Conservation (phyloP, 2,329 filamentous ascomycete species). For the Arthrobotrys sinensis region DNA sequence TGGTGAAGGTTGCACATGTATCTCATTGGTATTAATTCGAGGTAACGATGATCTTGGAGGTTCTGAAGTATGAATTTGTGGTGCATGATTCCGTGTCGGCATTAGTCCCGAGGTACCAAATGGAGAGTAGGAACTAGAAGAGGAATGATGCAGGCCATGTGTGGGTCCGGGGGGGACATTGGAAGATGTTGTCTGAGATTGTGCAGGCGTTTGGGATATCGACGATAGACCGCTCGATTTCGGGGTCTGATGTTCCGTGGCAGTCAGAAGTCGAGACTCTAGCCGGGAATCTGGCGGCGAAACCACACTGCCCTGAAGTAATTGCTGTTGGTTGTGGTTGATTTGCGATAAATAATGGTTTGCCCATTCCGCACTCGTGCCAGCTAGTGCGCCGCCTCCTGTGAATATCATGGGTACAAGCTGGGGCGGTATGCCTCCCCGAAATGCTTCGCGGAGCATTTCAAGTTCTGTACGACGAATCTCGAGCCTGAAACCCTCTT, state of each 20-base stretch:
- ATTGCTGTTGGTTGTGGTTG: constrained; percentile 68
- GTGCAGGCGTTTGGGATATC: constrained; percentile 67
- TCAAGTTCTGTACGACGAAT: constrained; percentile 72
- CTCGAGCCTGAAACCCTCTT: constrained; percentile 71
- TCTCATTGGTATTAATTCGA: constrained; percentile 72
- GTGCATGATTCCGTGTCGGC: constrained; percentile 66
- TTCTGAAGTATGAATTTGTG: constrained; percentile 62
- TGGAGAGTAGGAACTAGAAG: constrained; percentile 66
- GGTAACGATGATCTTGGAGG: constrained; percentile 70
- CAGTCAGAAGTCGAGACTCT: constrained; percentile 49
- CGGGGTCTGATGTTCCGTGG: constrained; percentile 62
- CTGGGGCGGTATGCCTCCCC: constrained; percentile 71
- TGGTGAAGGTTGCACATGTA: constrained; percentile 70
- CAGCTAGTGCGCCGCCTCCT: constrained; percentile 70
- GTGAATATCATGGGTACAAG: constrained; percentile 73
- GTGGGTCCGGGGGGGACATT: constrained; percentile 49
- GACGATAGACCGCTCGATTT: constrained; percentile 66
- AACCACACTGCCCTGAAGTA: constrained; percentile 65
- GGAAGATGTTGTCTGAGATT: constrained; percentile 65
- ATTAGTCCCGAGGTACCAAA: constrained; percentile 62
- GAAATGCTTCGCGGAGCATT: constrained; percentile 72
- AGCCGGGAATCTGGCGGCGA: constrained; percentile 54
- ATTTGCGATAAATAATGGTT: constrained; percentile 71
- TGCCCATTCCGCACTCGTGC: constrained; percentile 71
- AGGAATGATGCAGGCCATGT: constrained; percentile 61